Evolutionary conservation across 345 rosid genomes (phyloP).

Genomic region (Eucalyptus sp.): DNA sequence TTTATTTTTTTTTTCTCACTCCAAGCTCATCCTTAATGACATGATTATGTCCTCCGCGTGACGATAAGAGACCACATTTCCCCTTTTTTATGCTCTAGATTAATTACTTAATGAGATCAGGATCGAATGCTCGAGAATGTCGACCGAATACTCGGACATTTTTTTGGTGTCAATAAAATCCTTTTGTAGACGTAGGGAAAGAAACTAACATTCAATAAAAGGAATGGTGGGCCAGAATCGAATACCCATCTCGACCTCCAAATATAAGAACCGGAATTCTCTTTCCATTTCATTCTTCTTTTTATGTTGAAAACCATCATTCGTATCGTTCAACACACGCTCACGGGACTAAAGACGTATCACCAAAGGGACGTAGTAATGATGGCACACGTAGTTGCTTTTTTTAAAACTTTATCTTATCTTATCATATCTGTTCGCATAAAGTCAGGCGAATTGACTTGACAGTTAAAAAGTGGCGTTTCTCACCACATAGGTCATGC

Average conservation of each 20-base stretch:
- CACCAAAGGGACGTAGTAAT: too few relatives aligned
- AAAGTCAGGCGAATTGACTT: background rate
- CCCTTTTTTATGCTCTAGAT: background rate
- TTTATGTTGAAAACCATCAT: background rate
- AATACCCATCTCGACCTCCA: background rate
- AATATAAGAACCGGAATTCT: background rate
- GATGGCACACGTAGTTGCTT: background rate
- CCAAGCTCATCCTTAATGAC: background rate
- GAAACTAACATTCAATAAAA: too few relatives aligned
- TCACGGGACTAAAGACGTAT: background rate
- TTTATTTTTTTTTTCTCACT: background rate
- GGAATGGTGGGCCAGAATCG: background rate
- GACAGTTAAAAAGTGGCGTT: background rate
- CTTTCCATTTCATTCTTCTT: background rate
- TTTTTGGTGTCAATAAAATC: background rate
- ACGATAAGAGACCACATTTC: background rate
- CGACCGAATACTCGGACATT: background rate
- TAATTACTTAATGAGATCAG: background rate
- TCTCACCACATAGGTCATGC: background rate
- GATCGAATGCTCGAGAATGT: background rate
- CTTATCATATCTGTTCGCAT: background rate
- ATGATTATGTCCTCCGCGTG: rapidly evolving
- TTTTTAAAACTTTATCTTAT: background rate
- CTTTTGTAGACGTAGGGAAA: background rate
- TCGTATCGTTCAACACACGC: background rate